Percentiles rank a stretch among this genome's conserved stretches.
phyloP scores from a whole-genome alignment of 1,139 yeast genomes.

The Pichia sp. region DNA sequence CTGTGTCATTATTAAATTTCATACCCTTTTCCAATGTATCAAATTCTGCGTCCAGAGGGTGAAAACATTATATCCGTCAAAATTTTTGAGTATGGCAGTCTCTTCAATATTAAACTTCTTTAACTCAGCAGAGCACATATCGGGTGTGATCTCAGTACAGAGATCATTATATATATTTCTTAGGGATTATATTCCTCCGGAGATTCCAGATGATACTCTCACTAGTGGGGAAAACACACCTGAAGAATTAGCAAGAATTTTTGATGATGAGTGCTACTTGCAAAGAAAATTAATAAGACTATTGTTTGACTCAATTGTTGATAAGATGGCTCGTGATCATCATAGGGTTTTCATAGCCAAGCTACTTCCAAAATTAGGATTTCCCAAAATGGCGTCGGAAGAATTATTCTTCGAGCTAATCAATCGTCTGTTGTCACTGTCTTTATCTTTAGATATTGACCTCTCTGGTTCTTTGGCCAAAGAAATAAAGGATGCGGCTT shows the following conservation, averaged over 20 bases:
- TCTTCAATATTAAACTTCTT: conserved; percentile 51
- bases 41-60: conserved; percentile 50
- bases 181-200: conserved; percentile 56
- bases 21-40: conserved; percentile 59
- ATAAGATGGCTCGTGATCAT: conserved; percentile 6
- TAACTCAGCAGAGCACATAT: conserved; percentile 32
- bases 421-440: conserved; percentile 42
- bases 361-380: conserved; percentile 10
- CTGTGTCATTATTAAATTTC: conserved; percentile 44
- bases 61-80: conserved; percentile 67
- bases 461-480: conserved; percentile 40
- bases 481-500: conserved; percentile 29
- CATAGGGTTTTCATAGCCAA: conserved; percentile 1
- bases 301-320: conserved; percentile 28
- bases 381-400: not conserved
- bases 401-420: conserved; percentile 32
- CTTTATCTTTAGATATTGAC: conserved; percentile 61
- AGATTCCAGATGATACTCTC: conserved; percentile 37
- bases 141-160: conserved; percentile 41
- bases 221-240: conserved; percentile 29
- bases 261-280: conserved; percentile 50
- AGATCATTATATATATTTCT: conserved; percentile 63
- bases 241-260: conserved; percentile 39
- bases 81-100: conserved; percentile 65
- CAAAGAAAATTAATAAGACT: conserved; percentile 45